phyloP scores from a whole-genome alignment of 257 asterid species.

The Forsythia viridissima region DNA sequence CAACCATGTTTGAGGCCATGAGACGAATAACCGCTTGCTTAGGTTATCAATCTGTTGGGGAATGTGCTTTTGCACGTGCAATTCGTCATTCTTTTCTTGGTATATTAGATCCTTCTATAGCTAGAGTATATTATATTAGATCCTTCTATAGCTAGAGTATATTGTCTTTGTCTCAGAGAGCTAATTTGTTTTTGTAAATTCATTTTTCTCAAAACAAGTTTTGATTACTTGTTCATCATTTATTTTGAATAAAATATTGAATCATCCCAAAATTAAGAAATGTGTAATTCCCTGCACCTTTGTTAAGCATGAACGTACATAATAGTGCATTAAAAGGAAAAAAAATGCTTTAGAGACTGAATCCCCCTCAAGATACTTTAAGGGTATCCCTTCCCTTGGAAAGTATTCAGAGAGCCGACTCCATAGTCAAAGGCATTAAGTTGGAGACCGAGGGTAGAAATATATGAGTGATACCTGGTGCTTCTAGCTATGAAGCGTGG shows the following conservation, averaged over 20 bases:
- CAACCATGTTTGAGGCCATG: constrained; percentile 98
- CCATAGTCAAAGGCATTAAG: too few species aligned
- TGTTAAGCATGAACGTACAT: too few species aligned
- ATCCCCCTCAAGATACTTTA: too few species aligned
- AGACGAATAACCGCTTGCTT: constrained; percentile 71
- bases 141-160: constrained; percentile 20
- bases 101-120: constrained; percentile 30
- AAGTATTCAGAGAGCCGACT: too few species aligned
- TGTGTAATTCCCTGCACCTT: too few species aligned
- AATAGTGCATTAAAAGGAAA: too few species aligned
- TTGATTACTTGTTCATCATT: not conserved
- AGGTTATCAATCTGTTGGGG: constrained; percentile 58
- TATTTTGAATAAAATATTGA: not conserved
- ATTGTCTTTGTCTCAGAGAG: constrained; percentile 12
- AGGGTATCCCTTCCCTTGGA: too few species aligned
- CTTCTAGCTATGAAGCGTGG: too few species aligned
- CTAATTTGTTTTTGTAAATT: not conserved
- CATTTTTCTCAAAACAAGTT: not conserved
- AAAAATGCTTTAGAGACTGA: too few species aligned
- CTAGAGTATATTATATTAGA: constrained; percentile 24
- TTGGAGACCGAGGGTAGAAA: too few species aligned
- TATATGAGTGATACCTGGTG: too few species aligned
- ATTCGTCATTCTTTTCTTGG: constrained; percentile 91
- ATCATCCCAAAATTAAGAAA: not conserved
- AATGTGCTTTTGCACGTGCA: constrained; percentile 71